These are phyloP conservation scores for Coleophoma crateriformis DNA, from an alignment of 2,329 filamentous ascomycete genomes.

Conservation along the genomic window DNA sequence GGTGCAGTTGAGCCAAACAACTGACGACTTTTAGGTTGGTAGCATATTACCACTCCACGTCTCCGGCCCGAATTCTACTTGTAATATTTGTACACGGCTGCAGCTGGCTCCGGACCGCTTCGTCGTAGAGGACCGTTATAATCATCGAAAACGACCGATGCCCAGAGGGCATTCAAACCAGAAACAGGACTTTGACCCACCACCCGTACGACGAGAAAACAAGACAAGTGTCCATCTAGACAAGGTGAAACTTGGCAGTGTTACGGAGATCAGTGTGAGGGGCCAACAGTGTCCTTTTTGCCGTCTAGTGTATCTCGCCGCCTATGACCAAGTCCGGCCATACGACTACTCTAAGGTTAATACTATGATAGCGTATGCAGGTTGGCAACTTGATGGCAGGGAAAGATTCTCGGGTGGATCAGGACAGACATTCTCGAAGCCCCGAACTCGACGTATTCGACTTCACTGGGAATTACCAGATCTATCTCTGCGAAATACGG, in stretches of 20 bases:
- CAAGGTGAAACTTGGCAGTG: neutral
- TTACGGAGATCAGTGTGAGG: neutral
- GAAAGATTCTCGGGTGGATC: neutral
- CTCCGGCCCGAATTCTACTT: neutral
- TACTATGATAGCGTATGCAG: neutral
- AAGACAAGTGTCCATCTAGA: neutral
- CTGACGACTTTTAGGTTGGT: neutral
- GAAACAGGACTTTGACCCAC: too few relatives aligned
- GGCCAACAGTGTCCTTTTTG: neutral
- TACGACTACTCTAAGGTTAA: neutral
- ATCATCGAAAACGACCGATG: neutral
- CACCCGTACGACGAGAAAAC: neutral
- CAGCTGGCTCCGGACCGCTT: neutral
- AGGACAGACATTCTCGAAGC: neutral
- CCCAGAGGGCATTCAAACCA: neutral
- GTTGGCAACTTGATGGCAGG: neutral
- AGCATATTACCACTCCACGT: neutral
- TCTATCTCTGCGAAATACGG: neutral
- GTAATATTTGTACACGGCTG: neutral
- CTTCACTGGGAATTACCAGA: neutral
- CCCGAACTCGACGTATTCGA: neutral
- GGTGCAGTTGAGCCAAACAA: neutral
- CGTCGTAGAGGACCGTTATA: neutral
- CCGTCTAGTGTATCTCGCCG: neutral
- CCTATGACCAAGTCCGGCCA: neutral